Conservation (phyloP, 2,329 filamentous ascomycete genomes). For the Colletotrichum orbiculare region DNA sequence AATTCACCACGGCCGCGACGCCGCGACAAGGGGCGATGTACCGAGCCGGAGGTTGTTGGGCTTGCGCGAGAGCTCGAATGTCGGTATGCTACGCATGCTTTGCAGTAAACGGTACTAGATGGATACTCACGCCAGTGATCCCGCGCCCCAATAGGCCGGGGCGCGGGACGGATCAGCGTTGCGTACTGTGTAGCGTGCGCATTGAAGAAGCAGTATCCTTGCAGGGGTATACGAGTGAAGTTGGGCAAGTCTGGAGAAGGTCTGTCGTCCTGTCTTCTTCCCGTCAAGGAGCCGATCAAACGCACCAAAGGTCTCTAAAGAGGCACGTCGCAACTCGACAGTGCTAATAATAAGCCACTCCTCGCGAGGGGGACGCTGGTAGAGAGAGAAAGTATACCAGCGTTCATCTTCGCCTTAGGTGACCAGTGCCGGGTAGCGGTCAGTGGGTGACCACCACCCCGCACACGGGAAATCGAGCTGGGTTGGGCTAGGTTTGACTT, state of each 20-base stretch:
- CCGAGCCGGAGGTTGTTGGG: no score
- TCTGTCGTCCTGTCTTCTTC: slow-evolving; percentile 33
- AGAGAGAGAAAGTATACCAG: slow-evolving; percentile 4
- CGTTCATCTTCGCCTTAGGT: slow-evolving; percentile 30
- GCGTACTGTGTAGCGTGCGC: neutral
- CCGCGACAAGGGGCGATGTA: no score
- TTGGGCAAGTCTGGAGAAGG: slow-evolving; percentile 3
- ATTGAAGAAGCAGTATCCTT: slow-evolving; percentile 6
- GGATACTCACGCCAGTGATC: slow-evolving; percentile 6
- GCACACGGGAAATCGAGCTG: slow-evolving; percentile 5
- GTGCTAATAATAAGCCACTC: slow-evolving; percentile 36
- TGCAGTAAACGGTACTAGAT: no score
- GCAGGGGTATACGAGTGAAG: slow-evolving; percentile 8
- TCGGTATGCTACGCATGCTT: no score
- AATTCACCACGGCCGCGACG: no score
- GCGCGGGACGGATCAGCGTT: slow-evolving; percentile 27
- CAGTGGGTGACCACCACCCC: slow-evolving; percentile 27
- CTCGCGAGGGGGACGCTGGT: slow-evolving; percentile 30
- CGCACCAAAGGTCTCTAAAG: slow-evolving; percentile 20
- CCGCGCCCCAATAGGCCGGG: slow-evolving; percentile 19
- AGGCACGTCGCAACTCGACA: slow-evolving; percentile 16
- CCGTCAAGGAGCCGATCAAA: slow-evolving; percentile 34
- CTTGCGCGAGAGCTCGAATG: no score
- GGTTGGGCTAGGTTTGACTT: neutral
- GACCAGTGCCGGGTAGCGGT: slow-evolving; percentile 29